These are phyloP conservation scores for Botrytis sinoallii DNA, from an alignment of 2,329 filamentous ascomycete species.

Conservation along the genomic window DNA sequence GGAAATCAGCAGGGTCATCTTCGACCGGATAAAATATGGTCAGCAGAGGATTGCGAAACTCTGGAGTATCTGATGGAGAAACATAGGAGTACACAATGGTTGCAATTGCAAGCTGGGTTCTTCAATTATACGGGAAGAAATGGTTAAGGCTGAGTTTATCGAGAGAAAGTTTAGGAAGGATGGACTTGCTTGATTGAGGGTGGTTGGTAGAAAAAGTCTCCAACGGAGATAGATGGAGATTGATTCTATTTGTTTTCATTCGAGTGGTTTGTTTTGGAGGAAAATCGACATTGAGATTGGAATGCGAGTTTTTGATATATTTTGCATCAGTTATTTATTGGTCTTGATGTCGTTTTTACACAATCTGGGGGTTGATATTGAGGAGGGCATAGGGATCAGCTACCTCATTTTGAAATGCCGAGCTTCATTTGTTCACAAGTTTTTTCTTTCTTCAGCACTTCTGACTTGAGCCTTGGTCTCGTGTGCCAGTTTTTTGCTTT, in stretches of 20 bases:
- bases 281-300: neutral
- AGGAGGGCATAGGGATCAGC: neutral
- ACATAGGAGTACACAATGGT: conserved; percentile 34
- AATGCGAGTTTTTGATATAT: neutral
- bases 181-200: conserved; percentile 4
- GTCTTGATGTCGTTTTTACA: neutral
- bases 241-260: neutral
- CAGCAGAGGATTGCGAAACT: conserved; percentile 32
- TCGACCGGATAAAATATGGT: conserved; percentile 31
- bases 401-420: neutral
- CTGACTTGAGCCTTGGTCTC: neutral
- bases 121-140: conserved; percentile 37
- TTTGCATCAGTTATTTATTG: neutral
- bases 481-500: neutral
- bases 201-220: neutral
- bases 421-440: neutral
- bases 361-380: too few species aligned
- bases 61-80: conserved; percentile 32
- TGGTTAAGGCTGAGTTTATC: conserved; percentile 34
- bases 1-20: conserved; percentile 18
- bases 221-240: too few species aligned
- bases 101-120: conserved; percentile 35
- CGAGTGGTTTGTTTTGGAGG: neutral
- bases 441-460: neutral
- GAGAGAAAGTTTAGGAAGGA: conserved; percentile 35